These are phyloP conservation scores for Xylariaceae sp. DNA, from an alignment of 2,329 filamentous ascomycete genomes.

Conservation along the genomic window DNA sequence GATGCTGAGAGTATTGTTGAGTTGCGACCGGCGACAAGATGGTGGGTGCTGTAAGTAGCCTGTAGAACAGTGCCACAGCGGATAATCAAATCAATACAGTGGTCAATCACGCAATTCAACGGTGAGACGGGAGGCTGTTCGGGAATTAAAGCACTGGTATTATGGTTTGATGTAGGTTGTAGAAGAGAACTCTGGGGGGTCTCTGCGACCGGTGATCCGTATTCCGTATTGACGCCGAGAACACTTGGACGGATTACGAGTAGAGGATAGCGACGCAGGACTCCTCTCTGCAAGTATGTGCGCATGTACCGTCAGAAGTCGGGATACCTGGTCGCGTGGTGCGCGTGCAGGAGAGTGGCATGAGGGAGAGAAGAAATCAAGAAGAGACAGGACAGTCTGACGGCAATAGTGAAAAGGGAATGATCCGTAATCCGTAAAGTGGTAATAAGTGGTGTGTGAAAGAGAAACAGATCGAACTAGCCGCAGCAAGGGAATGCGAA, in stretches of 20 bases:
- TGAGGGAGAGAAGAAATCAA: constrained; percentile 1
- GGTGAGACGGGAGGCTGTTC: constrained; percentile 17
- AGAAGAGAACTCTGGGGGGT: constrained; percentile 3
- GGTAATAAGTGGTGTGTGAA: background rate
- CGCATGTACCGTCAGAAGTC: background rate
- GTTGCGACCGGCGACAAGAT: constrained; percentile 26
- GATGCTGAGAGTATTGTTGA: background rate
- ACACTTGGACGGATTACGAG: too few species aligned
- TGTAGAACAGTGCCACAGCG: constrained; percentile 15
- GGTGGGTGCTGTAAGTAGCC: background rate
- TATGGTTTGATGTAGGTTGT: background rate
- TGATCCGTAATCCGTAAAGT: constrained; percentile 6
- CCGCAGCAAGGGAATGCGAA: constrained; percentile 32
- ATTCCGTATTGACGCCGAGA: too few species aligned
- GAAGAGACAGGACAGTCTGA: background rate
- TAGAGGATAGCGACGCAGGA: too few species aligned
- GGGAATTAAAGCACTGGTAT: constrained; percentile 17
- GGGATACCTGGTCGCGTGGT: background rate
- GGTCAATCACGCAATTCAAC: constrained; percentile 21
- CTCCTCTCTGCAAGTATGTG: too few species aligned
- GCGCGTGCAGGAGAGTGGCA: constrained; percentile 3
- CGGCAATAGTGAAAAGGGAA: constrained; percentile 6
- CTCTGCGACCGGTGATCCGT: constrained; percentile 11
- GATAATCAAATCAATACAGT: constrained; percentile 19
- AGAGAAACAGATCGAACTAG: constrained; percentile 18